phyloP scores from a whole-genome alignment of 2,329 filamentous ascomycete species.

The Phialocephala subalpina region DNA sequence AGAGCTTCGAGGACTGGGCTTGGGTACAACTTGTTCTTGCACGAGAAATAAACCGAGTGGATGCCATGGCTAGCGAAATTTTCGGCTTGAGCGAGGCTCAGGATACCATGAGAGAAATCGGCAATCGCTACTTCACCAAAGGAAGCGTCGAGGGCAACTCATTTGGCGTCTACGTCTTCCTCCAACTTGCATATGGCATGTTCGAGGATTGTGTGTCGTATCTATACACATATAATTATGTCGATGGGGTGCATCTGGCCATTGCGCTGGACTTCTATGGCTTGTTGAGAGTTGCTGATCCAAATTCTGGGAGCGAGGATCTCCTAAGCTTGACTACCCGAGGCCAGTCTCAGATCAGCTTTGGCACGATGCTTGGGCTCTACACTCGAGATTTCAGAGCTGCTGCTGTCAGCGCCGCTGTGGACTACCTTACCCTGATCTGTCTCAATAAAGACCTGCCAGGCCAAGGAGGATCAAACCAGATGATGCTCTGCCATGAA shows the following conservation, averaged over 20 bases:
- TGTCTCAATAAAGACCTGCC: constrained; percentile 88
- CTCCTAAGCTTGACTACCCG: constrained; percentile 71
- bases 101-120: constrained; percentile 85
- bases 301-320: constrained; percentile 76
- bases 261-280: constrained; percentile 91
- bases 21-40: constrained; percentile 78
- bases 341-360: constrained; percentile 85
- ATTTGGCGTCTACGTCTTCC: constrained; percentile 91
- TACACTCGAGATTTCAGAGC: constrained; percentile 97
- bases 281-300: constrained; percentile 85
- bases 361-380: constrained; percentile 90
- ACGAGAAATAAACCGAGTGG: constrained; percentile 67
- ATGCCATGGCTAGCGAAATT: constrained; percentile 71
- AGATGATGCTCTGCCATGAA: constrained; percentile 87
- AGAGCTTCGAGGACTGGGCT: constrained; percentile 74
- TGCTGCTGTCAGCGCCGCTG: constrained; percentile 85
- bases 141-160: constrained; percentile 76
- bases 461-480: constrained; percentile 76
- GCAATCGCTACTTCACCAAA: constrained; percentile 88
- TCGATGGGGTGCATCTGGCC: constrained; percentile 94
- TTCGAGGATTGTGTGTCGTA: constrained; percentile 94
- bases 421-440: constrained; percentile 92
- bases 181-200: constrained; percentile 89
- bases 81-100: constrained; percentile 76
- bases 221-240: constrained; percentile 89